Evolutionary conservation across 306 rosid species (phyloP).

Genomic region (Begonia loranthoides): DNA sequence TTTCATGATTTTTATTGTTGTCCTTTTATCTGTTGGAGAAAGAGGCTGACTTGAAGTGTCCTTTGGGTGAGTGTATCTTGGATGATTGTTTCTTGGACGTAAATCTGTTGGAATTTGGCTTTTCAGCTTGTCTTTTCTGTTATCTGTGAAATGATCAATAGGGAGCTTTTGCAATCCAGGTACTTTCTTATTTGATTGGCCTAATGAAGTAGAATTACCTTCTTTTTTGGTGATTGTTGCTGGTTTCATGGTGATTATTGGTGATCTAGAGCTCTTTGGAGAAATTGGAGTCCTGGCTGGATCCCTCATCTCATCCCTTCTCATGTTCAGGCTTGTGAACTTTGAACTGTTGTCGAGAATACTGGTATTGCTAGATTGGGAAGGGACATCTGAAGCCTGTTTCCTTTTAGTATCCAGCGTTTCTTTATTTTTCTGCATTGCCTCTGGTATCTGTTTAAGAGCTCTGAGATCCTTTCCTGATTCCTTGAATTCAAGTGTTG

Average conservation of each 20-base stretch:
- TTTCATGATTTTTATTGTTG: constrained; percentile 23
- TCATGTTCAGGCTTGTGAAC: constrained; percentile 24
- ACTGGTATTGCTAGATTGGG: constrained; percentile 13
- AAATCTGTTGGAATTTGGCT: constrained; percentile 21
- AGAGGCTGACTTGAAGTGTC: constrained; percentile 15
- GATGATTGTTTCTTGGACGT: constrained; percentile 18
- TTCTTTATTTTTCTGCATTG: constrained; percentile 64
- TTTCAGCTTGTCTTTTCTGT: constrained; percentile 26
- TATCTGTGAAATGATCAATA: constrained; percentile 16
- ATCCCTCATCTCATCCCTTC: constrained; percentile 6
- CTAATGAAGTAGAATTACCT: no score
- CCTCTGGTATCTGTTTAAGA: constrained; percentile 75
- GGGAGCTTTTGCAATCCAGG: constrained; percentile 17
- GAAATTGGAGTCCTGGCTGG: constrained; percentile 6
- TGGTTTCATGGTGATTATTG: constrained; percentile 10
- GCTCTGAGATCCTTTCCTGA: constrained; percentile 95
- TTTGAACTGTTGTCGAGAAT: constrained; percentile 26
- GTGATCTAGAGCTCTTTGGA: constrained; percentile 19
- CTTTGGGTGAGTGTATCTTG: constrained; percentile 6
- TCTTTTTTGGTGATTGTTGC: no score
- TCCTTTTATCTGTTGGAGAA: constrained; percentile 20
- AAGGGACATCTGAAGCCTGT: constrained; percentile 28
- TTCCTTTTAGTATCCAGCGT: constrained; percentile 30
- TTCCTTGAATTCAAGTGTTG: constrained; percentile 74
- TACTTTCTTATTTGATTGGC: constrained; percentile 11